phyloP scores from a whole-genome alignment of 306 rosid species.

The Vigna angularis region DNA sequence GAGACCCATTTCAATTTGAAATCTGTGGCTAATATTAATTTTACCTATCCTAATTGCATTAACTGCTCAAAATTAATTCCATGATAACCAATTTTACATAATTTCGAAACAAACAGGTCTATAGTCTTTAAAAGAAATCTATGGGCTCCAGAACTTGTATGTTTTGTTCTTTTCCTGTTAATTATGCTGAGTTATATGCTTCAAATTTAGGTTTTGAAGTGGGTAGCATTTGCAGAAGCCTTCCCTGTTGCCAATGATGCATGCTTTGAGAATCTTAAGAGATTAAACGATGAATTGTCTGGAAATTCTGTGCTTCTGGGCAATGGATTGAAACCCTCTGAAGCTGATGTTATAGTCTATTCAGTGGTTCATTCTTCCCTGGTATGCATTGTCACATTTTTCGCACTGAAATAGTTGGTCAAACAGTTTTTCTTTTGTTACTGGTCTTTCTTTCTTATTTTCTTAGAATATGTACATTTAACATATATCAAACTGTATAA shows the following conservation, averaged over 20 bases:
- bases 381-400: conserved; percentile 57
- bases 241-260: conserved; percentile 61
- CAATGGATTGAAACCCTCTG: conserved; percentile 74
- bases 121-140: not conserved
- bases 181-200: conserved; percentile 19
- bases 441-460: not conserved
- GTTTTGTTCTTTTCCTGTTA: conserved; percentile 11
- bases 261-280: conserved; percentile 65
- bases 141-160: not conserved
- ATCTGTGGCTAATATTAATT: not conserved
- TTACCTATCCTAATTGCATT: not conserved
- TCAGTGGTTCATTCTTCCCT: conserved; percentile 72
- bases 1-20: not conserved
- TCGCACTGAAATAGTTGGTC: conserved; percentile 12
- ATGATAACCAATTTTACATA: not conserved
- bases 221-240: conserved; percentile 76
- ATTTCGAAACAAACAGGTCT: not conserved
- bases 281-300: conserved; percentile 67
- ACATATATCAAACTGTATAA: conserved; percentile 6
- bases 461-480: conserved; percentile 5
- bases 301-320: conserved; percentile 75
- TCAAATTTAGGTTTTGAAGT: conserved; percentile 64
- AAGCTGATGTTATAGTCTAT: conserved; percentile 80
- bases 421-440: not conserved
- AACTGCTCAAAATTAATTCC: not conserved